phyloP scores from a whole-genome alignment of 495 filamentous ascomycete species.

The Cudoniella acicularis region DNA sequence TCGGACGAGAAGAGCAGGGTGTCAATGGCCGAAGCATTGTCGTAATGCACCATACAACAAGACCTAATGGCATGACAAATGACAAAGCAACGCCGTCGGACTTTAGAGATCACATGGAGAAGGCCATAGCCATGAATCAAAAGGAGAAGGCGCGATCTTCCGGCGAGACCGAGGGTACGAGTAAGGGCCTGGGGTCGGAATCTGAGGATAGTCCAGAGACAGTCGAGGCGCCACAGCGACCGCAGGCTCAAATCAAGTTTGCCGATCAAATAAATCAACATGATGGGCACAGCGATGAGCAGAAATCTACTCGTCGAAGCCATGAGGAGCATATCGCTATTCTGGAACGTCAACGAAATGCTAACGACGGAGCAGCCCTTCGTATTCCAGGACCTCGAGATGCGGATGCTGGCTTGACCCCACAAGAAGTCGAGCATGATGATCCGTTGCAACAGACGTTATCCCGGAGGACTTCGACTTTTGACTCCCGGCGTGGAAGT shows the following conservation, averaged over 20 bases:
- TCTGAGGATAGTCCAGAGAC: neutral
- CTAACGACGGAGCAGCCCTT: slow-evolving; percentile 64
- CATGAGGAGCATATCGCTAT: slow-evolving; percentile 83
- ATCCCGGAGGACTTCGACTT: slow-evolving; percentile 12
- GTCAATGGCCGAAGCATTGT: slow-evolving; percentile 70
- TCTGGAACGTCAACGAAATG: slow-evolving; percentile 76
- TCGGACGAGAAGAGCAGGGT: slow-evolving; percentile 56
- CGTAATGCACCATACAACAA: slow-evolving; percentile 57
- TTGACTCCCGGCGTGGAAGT: slow-evolving; percentile 1
- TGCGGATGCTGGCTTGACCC: slow-evolving; percentile 73
- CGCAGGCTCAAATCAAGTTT: slow-evolving; percentile 55
- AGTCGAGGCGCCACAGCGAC: neutral
- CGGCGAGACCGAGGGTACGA: slow-evolving; percentile 5
- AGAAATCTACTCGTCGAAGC: slow-evolving; percentile 48
- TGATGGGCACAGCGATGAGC: slow-evolving; percentile 36
- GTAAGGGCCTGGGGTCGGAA: slow-evolving; percentile 9
- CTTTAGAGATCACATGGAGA: slow-evolving; percentile 3
- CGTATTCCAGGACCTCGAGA: slow-evolving; percentile 87
- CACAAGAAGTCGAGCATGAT: slow-evolving; percentile 55
- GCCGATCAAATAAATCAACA: slow-evolving; percentile 54
- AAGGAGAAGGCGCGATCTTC: slow-evolving; percentile 23
- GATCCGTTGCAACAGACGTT: slow-evolving; percentile 18
- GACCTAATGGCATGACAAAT: slow-evolving; percentile 21
- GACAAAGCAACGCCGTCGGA: slow-evolving; percentile 5
- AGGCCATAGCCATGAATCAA: slow-evolving; percentile 3